Conservation (phyloP, 371 early-diverging fungal genomes). For the Mucor velutinosus region DNA sequence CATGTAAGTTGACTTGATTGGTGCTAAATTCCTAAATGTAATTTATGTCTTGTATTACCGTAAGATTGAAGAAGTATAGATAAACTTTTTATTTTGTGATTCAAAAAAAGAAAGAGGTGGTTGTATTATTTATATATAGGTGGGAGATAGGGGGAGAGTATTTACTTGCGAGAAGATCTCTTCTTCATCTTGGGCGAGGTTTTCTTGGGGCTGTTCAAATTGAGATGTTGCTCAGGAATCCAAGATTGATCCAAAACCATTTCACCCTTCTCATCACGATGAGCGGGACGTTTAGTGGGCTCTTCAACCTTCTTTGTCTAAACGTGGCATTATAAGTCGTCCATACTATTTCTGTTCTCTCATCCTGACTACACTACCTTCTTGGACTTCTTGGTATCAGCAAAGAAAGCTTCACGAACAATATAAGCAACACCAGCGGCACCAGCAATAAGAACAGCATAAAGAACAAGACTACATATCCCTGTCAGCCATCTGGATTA, state of each 20-base stretch:
- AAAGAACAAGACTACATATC: conserved; percentile 38
- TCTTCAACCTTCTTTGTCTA: conserved; percentile 40
- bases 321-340: not conserved
- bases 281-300: conserved; percentile 36
- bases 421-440: conserved; percentile 47
- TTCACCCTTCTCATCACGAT: conserved; percentile 56
- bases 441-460: conserved; percentile 45
- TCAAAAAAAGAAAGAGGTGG: not conserved
- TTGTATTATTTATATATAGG: not conserved
- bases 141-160: not conserved
- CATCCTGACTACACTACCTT: conserved; percentile 12
- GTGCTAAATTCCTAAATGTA: not conserved
- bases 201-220: conserved; percentile 34
- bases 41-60: not conserved
- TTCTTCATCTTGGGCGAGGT: conserved; percentile 50
- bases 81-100: conserved; percentile 1
- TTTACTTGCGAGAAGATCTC: conserved; percentile 33
- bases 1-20: not conserved
- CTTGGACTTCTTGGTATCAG: conserved; percentile 34
- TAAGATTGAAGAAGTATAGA: not conserved
- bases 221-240: conserved; percentile 51
- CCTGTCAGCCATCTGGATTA: not conserved
- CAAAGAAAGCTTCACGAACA: conserved; percentile 50
- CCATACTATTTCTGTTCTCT: not conserved
- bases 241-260: conserved; percentile 56